A percentile compares a stretch with the other conserved stretches of the same genome.
phyloP scores from a whole-genome alignment of 139 green algal genomes.

The Nannochloris sp. region DNA sequence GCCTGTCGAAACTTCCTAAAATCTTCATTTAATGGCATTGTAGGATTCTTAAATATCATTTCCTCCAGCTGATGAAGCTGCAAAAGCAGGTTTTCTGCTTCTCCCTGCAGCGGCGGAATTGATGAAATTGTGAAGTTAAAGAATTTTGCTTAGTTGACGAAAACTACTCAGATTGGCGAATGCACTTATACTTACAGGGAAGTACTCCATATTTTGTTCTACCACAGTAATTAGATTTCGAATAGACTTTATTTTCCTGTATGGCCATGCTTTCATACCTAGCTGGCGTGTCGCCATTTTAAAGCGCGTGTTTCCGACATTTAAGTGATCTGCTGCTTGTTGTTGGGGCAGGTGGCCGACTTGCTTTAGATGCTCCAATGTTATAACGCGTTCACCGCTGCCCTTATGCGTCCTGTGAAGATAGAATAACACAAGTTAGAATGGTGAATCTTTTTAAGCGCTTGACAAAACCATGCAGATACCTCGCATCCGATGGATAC shows the following conservation, averaged over 20 bases:
- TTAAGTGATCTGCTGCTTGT: conserved; percentile 2
- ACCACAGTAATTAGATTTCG: not conserved
- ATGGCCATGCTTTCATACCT: conserved; percentile 10
- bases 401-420: conserved; percentile 4
- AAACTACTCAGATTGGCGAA: not conserved
- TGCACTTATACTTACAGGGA: not conserved
- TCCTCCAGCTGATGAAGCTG: not conserved
- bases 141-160: not conserved
- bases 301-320: conserved; percentile 15
- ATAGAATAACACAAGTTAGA: too few relatives aligned
- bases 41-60: conserved; percentile 2
- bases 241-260: conserved; percentile 15
- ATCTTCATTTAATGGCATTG: not conserved
- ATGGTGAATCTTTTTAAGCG: too few relatives aligned
- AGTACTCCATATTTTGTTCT: not conserved
- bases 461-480: too few relatives aligned
- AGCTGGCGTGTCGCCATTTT: conserved; percentile 11
- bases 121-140: not conserved
- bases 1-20: conserved; percentile 15
- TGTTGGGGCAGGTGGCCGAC: conserved; percentile 16
- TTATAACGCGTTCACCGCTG: conserved; percentile 8
- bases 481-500: too few relatives aligned
- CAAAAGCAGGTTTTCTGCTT: not conserved
- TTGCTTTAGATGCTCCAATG: conserved; percentile 1
- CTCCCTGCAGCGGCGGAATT: not conserved